phyloP scores from a whole-genome alignment of 75 land plant genomes.

The Chamaecyparis obtusa region DNA sequence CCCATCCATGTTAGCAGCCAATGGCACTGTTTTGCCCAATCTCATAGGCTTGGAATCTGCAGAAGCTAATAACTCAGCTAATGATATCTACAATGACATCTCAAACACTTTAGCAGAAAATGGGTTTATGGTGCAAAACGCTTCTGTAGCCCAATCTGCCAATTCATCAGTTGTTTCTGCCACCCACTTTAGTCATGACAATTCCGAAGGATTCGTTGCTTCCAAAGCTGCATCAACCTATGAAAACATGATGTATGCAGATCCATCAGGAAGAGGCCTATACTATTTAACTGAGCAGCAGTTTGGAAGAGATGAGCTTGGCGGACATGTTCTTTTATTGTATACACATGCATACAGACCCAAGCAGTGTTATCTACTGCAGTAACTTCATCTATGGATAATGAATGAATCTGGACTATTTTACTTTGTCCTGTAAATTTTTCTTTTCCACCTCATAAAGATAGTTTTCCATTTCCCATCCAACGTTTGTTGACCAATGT shows the following conservation, averaged over 20 bases:
- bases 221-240: background rate
- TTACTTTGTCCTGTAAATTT: no score
- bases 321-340: no score
- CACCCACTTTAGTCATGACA: background rate
- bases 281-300: background rate
- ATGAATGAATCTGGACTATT: no score
- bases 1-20: background rate
- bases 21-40: background rate
- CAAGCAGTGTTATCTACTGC: no score
- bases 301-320: no score
- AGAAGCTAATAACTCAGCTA: background rate
- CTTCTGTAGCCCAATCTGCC: background rate
- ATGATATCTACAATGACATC: background rate
- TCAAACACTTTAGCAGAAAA: background rate
- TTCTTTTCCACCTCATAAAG: no score
- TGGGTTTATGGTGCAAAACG: background rate
- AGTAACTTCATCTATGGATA: no score
- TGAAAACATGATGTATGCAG: conserved; percentile 7
- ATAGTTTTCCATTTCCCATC: no score
- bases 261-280: background rate
- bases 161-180: background rate
- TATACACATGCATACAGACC: no score
- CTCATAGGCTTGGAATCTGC: conserved; percentile 10
- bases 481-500: no score
- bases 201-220: conserved; percentile 1